A percentile compares a stretch with the other conserved stretches of the same genome.
Conservation (phyloP, 2,329 filamentous ascomycete genomes). For the Penicillium verrucosum region DNA sequence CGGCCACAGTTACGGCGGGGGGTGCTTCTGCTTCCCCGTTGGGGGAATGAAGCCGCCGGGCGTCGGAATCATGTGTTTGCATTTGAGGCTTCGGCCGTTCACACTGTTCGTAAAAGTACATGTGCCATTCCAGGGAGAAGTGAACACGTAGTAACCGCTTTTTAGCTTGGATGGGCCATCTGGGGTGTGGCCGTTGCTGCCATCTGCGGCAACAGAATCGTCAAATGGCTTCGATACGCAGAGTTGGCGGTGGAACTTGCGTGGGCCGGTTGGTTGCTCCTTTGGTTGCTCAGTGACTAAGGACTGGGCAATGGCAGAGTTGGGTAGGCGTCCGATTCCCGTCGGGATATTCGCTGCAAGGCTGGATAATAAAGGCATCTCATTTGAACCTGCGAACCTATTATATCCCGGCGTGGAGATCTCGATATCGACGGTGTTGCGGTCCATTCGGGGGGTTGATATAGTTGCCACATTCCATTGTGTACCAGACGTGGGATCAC, state of each 20-base stretch:
- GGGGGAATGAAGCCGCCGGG: constrained; percentile 24
- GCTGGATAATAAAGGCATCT: constrained; percentile 34
- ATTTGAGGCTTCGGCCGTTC: constrained; percentile 70
- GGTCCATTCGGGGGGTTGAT: constrained; percentile 38
- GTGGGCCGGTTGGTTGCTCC: constrained; percentile 22
- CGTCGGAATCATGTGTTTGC: constrained; percentile 63
- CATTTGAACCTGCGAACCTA: constrained; percentile 50
- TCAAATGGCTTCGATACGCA: constrained; percentile 31
- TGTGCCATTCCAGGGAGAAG: constrained; percentile 79
- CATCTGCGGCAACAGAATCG: constrained; percentile 8
- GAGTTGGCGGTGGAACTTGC: constrained; percentile 34
- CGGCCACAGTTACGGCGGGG: constrained; percentile 62
- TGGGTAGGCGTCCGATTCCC: constrained; percentile 24
- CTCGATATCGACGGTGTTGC: constrained; percentile 49
- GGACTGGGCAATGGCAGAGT: constrained; percentile 11
- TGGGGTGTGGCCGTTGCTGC: constrained; percentile 5
- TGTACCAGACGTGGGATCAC: constrained; percentile 63
- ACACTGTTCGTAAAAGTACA: constrained; percentile 82
- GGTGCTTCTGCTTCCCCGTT: constrained; percentile 17
- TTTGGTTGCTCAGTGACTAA: constrained; percentile 6
- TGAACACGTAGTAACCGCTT: constrained; percentile 64
- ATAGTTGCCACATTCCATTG: constrained; percentile 76
- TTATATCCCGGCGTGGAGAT: constrained; percentile 59
- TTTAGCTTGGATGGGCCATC: constrained; percentile 29
- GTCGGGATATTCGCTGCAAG: constrained; percentile 26